Base-by-base conservation (phyloP, 805 yeast species). In the Hanseniaspora hatyaiensis region DNA sequence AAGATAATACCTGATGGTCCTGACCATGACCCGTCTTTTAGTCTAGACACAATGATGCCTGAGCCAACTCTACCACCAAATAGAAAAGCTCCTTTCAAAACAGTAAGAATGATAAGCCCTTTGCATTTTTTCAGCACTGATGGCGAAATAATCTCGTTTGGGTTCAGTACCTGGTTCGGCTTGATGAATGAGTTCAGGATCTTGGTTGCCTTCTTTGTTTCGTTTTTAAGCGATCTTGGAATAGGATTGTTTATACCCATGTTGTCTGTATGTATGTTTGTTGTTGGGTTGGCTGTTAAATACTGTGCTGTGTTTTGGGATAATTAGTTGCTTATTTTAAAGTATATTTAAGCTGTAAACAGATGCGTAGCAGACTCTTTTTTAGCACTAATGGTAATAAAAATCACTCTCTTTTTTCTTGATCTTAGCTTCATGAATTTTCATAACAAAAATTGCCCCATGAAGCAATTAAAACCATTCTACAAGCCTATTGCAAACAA, bases 41-140 rank as follows among this genome's bases (percentile, higher is more conserved):
- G 71, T 51, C 96, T 70, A 4, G 96, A 95, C 22, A 89, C 94
- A 52, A 89, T 82, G 30, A 89, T 84, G 53, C 98, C 98, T 1
- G 95, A 84, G 22, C 98, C 98, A 0, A 96, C 97, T 62, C 98
- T 75, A 24, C 97, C 98, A 2, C 95, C 84, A 63, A 89, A 89
- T 49, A 89, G 69, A 63, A 89, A 89, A 2, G 98, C 98, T 3
- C 97, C 98, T 63, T 92, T 89, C 50, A 89, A 69, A n/a, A 92
- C 96, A 0, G 97, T 89, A 54, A 89, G 73, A 32, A 89, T 67
- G 4, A 95, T 96, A 45, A 89, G 71, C 26, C 98, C 98, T 61
- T 86, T 84, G 34, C 98, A 97, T 59, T 83, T 80, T 53, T 82
- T 78, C 51, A 89, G 71, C 2, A 89, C 78, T 24, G 78, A 78